Evolutionary conservation across 2,329 filamentous ascomycete genomes (phyloP), one percentile per base, ranked within the genome.

Genomic region (Cladobotryum protrusum): DNA sequence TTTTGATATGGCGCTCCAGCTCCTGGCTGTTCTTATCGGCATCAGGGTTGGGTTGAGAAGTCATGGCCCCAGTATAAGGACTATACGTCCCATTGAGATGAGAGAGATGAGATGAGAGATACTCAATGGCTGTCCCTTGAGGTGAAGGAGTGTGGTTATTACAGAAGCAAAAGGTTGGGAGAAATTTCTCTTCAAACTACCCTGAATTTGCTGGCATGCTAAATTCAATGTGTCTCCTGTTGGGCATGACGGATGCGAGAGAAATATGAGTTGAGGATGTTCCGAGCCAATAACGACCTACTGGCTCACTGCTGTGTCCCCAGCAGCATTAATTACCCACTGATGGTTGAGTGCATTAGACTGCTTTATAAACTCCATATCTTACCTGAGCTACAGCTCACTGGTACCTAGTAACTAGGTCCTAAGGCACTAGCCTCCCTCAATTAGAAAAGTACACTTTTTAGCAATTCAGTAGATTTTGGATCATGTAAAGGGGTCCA

Each of bases 1-100:
- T 75, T 15, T 24, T 45, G 13, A 40, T 37, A 37, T 47, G 39
- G 15, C 43, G 48, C 36, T 45, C 36, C 15, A 12, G 19, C 40
- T 52, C 35, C 14, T 52, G 41, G 17, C 40, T 43, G 17, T 19
- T 41, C 45, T 48, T 42, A 7, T 40, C 3, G 33, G 45, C 15
- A 19, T 37, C 49, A 29, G 34, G 19, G 24, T 48, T 42, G 19
- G 29, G 35, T 33, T 32, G 45, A 42, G 42, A 48, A 36, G 39
- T 37, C 50, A 52, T 52, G 41, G 40, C 35, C 35, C 24, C 17
- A 19, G 37, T 41, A 19, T 19, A 17, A 17, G 13, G 37, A 41
- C 37, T 17, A n/a, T 29, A 2, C 11, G 24, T 29, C 24, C 24
- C 24, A 29, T 29, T 29, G 24, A 9, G 6, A 29, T 29, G 17